A percentile compares a stretch with the other conserved stretches of the same genome.
Evolutionary conservation across 345 rosid species (phyloP).

Genomic region (Fremontodendron californicum): DNA sequence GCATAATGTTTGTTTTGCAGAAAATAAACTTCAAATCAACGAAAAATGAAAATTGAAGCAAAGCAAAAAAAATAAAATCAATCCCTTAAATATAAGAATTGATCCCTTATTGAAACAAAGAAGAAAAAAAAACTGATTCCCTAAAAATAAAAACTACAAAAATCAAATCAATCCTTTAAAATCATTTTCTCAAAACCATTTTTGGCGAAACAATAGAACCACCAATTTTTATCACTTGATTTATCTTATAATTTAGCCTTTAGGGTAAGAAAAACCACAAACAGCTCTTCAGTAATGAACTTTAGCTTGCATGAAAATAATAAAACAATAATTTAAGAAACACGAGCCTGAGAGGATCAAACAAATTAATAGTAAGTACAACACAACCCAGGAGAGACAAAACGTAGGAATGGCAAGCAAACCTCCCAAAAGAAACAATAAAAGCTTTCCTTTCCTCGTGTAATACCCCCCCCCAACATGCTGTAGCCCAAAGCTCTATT

Average conservation of each 20-base stretch:
- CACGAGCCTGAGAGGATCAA: conserved; percentile 16
- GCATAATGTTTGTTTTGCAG: too few species aligned
- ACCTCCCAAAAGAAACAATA: conserved; percentile 14
- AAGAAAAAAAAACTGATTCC: too few species aligned
- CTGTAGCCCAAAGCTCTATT: conserved; percentile 21
- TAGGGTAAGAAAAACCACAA: background rate
- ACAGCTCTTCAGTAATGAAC: background rate
- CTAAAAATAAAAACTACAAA: too few species aligned
- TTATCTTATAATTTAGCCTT: background rate
- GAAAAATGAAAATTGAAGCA: too few species aligned
- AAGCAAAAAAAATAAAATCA: too few species aligned
- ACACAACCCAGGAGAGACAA: conserved; percentile 7
- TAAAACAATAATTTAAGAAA: conserved; percentile 24
- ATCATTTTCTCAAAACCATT: too few species aligned
- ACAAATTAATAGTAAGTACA: conserved; percentile 25
- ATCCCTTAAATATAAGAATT: too few species aligned
- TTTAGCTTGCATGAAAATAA: conserved; percentile 13
- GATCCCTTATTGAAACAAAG: too few species aligned
- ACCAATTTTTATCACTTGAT: too few species aligned
- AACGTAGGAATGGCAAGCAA: conserved; percentile 8
- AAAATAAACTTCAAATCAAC: too few species aligned
- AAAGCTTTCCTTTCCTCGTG: conserved; percentile 16
- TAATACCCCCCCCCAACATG: conserved; percentile 17
- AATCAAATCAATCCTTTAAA: too few species aligned
- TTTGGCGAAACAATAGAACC: too few species aligned